phyloP scores from a whole-genome alignment of 108 stramenopile species.

The Nitzschia putrida region DNA sequence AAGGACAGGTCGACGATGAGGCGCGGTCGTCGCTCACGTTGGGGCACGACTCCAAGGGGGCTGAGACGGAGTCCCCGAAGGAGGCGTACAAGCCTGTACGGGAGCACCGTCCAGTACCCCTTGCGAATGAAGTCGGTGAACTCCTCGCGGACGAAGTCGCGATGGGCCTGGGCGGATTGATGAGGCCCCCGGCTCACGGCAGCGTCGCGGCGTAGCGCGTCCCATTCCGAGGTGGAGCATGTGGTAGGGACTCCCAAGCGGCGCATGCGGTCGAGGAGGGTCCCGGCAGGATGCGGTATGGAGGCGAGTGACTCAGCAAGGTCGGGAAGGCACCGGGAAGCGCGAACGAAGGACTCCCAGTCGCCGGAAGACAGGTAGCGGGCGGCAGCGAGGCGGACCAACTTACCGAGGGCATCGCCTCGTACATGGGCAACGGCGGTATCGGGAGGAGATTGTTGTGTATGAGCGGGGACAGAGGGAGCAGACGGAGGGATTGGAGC shows the following conservation, averaged over 20 bases:
- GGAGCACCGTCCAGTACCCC: constrained; percentile 42
- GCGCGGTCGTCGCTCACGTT: constrained; percentile 34
- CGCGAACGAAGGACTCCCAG: constrained; percentile 9
- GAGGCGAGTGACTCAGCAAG: background rate
- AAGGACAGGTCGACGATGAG: constrained; percentile 36
- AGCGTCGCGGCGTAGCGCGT: background rate
- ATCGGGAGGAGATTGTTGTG: too few relatives aligned
- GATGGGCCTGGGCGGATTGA: constrained; percentile 10
- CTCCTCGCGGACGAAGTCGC: constrained; percentile 31
- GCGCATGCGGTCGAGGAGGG: constrained; percentile 24
- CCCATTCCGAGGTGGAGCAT: constrained; percentile 26
- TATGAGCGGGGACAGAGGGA: too few relatives aligned
- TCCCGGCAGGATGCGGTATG: constrained; percentile 19
- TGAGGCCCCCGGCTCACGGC: constrained; percentile 25
- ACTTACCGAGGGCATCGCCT: constrained; percentile 8
- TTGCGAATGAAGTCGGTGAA: constrained; percentile 20
- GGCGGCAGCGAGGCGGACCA: background rate
- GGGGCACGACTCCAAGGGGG: constrained; percentile 40
- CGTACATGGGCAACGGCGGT: background rate
- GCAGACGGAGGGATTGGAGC: too few relatives aligned
- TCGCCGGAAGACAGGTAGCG: background rate
- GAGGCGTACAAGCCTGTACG: constrained; percentile 16
- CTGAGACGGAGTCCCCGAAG: constrained; percentile 14
- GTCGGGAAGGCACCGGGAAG: background rate
- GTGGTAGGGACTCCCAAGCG: constrained; percentile 28